These are phyloP conservation scores for Ophiostoma quercus DNA, from an alignment of 2,329 filamentous ascomycete species.

Conservation along the genomic window DNA sequence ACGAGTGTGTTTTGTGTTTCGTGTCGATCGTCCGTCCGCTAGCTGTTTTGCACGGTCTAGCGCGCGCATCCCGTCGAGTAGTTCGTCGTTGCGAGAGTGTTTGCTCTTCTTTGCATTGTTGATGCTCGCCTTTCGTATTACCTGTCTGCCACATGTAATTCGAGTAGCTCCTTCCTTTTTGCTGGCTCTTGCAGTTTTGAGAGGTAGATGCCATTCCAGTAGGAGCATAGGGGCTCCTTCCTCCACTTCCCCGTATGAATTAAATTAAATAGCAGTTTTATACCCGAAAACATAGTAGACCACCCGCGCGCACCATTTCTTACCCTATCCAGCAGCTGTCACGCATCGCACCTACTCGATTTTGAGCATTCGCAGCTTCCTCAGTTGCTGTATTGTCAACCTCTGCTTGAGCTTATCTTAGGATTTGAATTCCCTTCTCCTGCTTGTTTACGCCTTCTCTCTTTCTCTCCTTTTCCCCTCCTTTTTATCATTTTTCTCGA, in stretches of 20 bases:
- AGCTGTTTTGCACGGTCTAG: too few species aligned
- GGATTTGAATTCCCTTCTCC: neutral
- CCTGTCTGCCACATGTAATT: too few species aligned
- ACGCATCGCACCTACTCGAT: neutral
- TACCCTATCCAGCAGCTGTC: neutral
- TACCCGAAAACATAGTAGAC: neutral
- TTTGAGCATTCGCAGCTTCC: neutral
- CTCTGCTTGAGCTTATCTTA: neutral
- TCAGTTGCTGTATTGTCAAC: neutral
- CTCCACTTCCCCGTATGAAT: conserved; percentile 11
- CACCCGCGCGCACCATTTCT: neutral
- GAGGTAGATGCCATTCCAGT: too few species aligned
- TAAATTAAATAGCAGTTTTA: conserved; percentile 10
- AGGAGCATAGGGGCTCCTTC: neutral
- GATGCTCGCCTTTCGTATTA: too few species aligned
- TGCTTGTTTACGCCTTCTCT: neutral
- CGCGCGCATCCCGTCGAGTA: too few species aligned
- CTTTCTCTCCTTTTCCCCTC: neutral
- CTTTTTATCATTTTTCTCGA: neutral
- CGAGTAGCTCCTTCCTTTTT: neutral
- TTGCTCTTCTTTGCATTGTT: too few species aligned
- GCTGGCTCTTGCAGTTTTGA: neutral
- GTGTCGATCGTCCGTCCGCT: neutral
- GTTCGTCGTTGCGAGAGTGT: too few species aligned
- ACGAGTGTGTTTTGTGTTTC: neutral